Evolutionary conservation across 2,329 filamentous ascomycete genomes (phyloP).

Genomic region (Pestalotiopsis sp.): DNA sequence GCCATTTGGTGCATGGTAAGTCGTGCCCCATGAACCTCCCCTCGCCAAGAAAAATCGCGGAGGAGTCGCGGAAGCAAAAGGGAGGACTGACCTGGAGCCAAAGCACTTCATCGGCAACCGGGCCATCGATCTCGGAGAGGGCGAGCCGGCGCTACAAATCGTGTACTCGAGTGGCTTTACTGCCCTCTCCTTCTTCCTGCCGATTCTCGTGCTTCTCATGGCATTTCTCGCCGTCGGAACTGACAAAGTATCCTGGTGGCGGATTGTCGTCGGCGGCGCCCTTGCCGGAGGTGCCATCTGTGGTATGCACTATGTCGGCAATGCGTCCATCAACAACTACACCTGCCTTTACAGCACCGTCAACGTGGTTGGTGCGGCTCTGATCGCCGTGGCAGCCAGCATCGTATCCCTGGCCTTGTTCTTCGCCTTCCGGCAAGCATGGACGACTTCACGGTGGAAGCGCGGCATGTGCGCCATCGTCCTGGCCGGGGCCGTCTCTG

Average conservation of each 20-base stretch:
- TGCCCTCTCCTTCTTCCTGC: slow-evolving; percentile 77
- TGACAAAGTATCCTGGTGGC: slow-evolving; percentile 58
- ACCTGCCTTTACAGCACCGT: slow-evolving; percentile 59
- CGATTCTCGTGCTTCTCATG: slow-evolving; percentile 71
- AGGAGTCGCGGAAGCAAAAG: not conserved
- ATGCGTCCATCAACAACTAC: slow-evolving; percentile 81
- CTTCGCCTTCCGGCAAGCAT: slow-evolving; percentile 74
- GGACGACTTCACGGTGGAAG: slow-evolving; percentile 81
- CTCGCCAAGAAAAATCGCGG: not conserved
- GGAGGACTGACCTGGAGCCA: slow-evolving; percentile 40
- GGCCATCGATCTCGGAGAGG: slow-evolving; percentile 71
- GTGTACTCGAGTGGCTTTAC: slow-evolving; percentile 75
- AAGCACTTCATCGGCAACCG: slow-evolving; percentile 82
- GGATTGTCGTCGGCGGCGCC: slow-evolving; percentile 64
- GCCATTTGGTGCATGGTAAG: slow-evolving; percentile 72
- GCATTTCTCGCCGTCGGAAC: slow-evolving; percentile 73
- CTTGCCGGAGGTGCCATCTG: slow-evolving; percentile 76
- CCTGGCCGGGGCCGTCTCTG: slow-evolving; percentile 74
- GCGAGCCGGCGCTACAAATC: slow-evolving; percentile 66
- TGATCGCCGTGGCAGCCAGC: slow-evolving; percentile 75
- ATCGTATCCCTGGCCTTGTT: slow-evolving; percentile 73
- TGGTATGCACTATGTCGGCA: slow-evolving; percentile 88
- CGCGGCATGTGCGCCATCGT: slow-evolving; percentile 66
- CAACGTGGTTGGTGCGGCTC: slow-evolving; percentile 68
- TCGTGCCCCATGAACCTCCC: not conserved